Evolutionary conservation across 2,329 filamentous ascomycete species (phyloP), one percentile per base, ranked within the genome.

Genomic region (Scedosporium boydii): DNA sequence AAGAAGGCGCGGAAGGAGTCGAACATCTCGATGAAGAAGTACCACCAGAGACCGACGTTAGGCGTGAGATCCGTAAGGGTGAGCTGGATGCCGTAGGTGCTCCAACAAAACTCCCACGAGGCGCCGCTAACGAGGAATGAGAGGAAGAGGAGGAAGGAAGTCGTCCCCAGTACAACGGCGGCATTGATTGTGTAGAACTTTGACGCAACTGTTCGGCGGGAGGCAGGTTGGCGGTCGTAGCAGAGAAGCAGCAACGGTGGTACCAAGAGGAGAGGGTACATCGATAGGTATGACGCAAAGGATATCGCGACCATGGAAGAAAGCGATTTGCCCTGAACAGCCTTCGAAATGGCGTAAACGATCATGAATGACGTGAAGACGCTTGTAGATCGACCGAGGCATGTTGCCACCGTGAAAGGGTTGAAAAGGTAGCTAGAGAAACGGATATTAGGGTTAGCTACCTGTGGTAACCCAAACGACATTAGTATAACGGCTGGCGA

Each of bases 21-120:
- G 73, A 99, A 99, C 87, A 99, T 99, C 73, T 99, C 93, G 68
- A 96, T 96, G 72, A 99, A 98, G 77, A 99, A 99, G 76, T 99
- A 99, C 95, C 95, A 99, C 95, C 95, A 99, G 1, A 99, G 81
- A 1, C 95, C 95, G 34, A 96, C 89, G 67, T 98, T 99, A 12
- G 95, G 95, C 0, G 93, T 96, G 48, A 99, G 81, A 71, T 99
- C 95, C 7, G 92, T 91, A 2, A 99, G 83, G 1, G 95, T 86
- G 44, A 99, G 82, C 69, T 96, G 93, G 57, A 96, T 91, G 68
- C 93, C 92, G 75, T 99, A 99, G 0, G 95, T 97, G 21, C 92
- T 91, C 6, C 82, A 76, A 21, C 98, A 75, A 70, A 98, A 99
- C 65, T 93, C 87, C 90, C 90, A 96, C 1, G 92, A 96, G 65